A percentile compares a stretch with the other conserved stretches of the same genome.
Evolutionary conservation across 371 early-diverging fungal genomes (phyloP).

Genomic region (Apophysomyces sp.): DNA sequence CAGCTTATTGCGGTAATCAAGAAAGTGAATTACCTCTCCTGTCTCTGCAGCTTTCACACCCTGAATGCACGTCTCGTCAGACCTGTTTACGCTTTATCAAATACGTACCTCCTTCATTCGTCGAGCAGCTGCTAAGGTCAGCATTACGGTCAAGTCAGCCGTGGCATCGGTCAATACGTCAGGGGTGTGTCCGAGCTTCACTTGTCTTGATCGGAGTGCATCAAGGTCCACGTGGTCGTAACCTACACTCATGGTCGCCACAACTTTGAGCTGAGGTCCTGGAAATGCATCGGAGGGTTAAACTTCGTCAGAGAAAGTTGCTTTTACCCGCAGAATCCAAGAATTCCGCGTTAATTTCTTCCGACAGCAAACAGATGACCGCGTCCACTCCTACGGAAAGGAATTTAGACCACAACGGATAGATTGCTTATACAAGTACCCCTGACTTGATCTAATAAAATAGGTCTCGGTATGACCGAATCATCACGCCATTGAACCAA

Average conservation of each 20-base stretch:
- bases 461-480: slow-evolving; percentile 27
- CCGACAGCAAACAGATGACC: slow-evolving; percentile 65
- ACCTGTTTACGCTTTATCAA: neutral
- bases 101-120: slow-evolving; percentile 57
- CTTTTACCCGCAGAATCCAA: slow-evolving; percentile 55
- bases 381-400: slow-evolving; percentile 50
- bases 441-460: slow-evolving; percentile 23
- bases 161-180: slow-evolving; percentile 88
- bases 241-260: slow-evolving; percentile 78
- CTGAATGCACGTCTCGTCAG: neutral
- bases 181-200: slow-evolving; percentile 83
- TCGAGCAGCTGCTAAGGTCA: slow-evolving; percentile 74
- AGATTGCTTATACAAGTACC: too few species aligned
- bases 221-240: slow-evolving; percentile 74
- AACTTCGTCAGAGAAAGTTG: neutral
- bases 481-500: slow-evolving; percentile 36
- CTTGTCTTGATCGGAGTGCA: slow-evolving; percentile 43
- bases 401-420: neutral
- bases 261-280: slow-evolving; percentile 53
- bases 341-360: slow-evolving; percentile 68
- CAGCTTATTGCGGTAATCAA: neutral
- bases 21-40: slow-evolving; percentile 33
- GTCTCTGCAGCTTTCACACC: slow-evolving; percentile 55
- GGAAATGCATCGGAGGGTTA: slow-evolving; percentile 2
- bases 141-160: slow-evolving; percentile 79